Conservation (phyloP, 2,329 filamentous ascomycete species). For the Aspergillus thermomutatus region DNA sequence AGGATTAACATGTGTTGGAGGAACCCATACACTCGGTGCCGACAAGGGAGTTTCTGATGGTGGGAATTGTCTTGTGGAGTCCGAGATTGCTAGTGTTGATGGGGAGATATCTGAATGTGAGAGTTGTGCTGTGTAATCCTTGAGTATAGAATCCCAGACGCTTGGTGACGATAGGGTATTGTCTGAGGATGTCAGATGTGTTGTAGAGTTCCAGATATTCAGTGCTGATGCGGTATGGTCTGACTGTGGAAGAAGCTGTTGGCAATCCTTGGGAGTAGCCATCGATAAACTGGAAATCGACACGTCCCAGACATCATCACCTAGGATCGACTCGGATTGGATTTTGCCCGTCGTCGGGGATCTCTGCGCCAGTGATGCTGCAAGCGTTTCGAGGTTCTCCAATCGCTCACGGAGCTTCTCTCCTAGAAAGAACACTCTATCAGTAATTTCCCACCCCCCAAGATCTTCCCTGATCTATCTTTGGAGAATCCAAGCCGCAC, state of each 20-base stretch:
- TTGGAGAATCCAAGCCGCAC: background rate
- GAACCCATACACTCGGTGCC: background rate
- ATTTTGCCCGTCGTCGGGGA: background rate
- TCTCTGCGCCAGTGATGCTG: conserved; percentile 5
- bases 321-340: background rate
- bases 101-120: conserved; percentile 3
- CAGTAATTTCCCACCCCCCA: background rate
- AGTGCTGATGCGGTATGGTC: background rate
- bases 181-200: background rate
- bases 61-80: background rate
- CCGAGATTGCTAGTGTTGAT: background rate
- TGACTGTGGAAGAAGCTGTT: background rate
- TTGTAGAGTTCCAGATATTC: conserved; percentile 3
- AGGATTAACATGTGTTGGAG: conserved; percentile 2
- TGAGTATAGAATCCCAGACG: conserved; percentile 6
- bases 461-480: background rate
- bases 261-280: background rate
- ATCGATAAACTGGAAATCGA: conserved; percentile 1
- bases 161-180: background rate
- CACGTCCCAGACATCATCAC: background rate
- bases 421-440: conserved; percentile 4
- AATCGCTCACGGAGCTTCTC: conserved; percentile 16
- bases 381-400: conserved; percentile 12
- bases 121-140: background rate
- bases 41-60: background rate